Base-by-base conservation (phyloP, 1,284 basidiomycete species). In the Sparassis latifolia region DNA sequence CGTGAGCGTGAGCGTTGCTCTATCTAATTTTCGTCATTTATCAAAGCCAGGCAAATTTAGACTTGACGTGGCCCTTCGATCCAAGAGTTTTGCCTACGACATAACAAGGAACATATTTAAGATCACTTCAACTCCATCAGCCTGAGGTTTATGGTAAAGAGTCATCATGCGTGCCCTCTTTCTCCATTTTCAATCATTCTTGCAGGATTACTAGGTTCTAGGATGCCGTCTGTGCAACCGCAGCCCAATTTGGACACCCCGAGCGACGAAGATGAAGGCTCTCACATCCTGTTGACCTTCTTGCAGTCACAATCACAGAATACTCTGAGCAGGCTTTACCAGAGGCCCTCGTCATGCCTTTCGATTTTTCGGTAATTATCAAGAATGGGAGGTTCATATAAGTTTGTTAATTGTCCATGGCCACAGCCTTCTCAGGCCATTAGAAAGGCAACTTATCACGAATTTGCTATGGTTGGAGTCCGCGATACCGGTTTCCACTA, bases 401-500 rank as follows among this genome's bases (percentile, higher is more conserved):
- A 40, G 55, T 31, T 47, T 53, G n/a, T 43, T 33, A 27, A 47
- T 53, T 48, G 55, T 52, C 52, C 47, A 48, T 52, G 45, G 44
- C 49, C 52, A 12, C 61, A 95, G 95, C 46, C 76, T 98, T 27
- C 72, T 99, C 28, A 87, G 86, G 2, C 86, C 92, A 28, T 69
- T 97, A 35, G 92, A 94, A 58, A 77, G 93, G 39, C 95, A 98
- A 67, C 77, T 98, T 33, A 82, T 97, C 42, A 87, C 97, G 79
- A 92, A 91, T 64, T 66, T 94, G 48, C 74, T 99, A 6, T 99
- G 97, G 92, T 78, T 96, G 5, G 92, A 97, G 60, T 79, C 80
- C 10, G 74, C 88, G 0, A 80, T 97, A 42, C 72, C 79, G 0
- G 69, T 76, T 9, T 71, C 78, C 5, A 89, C 91, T 1, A 83